A percentile compares a stretch with the other conserved stretches of the same genome.
Conservation (phyloP, 2,329 filamentous ascomycete genomes). For the Aspergillus felis region DNA sequence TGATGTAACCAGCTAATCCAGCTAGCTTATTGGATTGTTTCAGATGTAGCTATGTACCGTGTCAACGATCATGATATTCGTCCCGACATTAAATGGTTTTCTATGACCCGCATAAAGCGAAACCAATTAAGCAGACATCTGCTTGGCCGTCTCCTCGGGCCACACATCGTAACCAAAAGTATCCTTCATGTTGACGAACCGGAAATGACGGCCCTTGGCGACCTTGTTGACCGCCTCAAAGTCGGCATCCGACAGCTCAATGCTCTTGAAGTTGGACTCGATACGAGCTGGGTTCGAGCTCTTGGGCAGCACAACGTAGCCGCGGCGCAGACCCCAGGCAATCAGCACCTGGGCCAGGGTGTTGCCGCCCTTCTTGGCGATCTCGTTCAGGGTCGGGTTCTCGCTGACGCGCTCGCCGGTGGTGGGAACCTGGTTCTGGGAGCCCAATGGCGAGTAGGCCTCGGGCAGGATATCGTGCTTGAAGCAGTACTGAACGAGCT, state of each 20-base stretch:
- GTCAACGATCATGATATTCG: conserved; percentile 3
- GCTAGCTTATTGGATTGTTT: background rate
- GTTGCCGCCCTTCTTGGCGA: conserved; percentile 56
- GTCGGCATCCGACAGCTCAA: conserved; percentile 55
- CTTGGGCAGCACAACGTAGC: conserved; percentile 67
- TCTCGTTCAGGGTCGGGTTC: conserved; percentile 56
- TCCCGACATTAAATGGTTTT: background rate
- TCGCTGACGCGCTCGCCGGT: conserved; percentile 64
- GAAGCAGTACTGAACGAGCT: conserved; percentile 42
- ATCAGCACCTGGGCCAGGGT: conserved; percentile 60
- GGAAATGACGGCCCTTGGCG: conserved; percentile 61
- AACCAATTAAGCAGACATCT: conserved; percentile 26
- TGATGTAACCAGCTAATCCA: background rate
- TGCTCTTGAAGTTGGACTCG: conserved; percentile 64
- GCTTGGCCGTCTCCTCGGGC: conserved; percentile 52
- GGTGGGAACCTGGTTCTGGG: conserved; percentile 64
- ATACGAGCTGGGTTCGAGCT: conserved; percentile 64
- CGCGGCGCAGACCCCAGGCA: conserved; percentile 62
- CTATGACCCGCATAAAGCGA: conserved; percentile 19
- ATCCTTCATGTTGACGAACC: conserved; percentile 80
- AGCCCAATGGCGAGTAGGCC: conserved; percentile 51
- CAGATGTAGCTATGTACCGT: background rate
- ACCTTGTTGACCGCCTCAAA: conserved; percentile 60
- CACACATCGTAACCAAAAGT: conserved; percentile 72
- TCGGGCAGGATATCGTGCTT: conserved; percentile 38